Evolutionary conservation across 345 rosid species (phyloP).

Genomic region (Eucalyptus melliodora): DNA sequence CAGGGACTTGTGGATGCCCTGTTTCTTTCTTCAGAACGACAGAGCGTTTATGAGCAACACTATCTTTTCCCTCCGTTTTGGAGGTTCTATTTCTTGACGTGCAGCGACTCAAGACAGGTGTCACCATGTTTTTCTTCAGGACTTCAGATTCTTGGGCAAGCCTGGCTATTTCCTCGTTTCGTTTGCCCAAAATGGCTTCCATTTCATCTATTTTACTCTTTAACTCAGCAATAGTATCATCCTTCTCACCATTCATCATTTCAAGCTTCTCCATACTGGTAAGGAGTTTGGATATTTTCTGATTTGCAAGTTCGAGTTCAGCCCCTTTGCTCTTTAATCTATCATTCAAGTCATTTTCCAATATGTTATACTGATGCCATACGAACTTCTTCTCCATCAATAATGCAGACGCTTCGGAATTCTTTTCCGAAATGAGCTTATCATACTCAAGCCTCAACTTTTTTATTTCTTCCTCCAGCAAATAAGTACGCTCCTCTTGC

Average conservation of each 20-base stretch:
- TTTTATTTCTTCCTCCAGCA: conserved; percentile 23
- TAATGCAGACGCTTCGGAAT: conserved; percentile 35
- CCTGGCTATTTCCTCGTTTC: conserved; percentile 24
- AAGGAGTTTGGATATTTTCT: conserved; percentile 42
- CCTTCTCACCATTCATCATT: conserved; percentile 44
- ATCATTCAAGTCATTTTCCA: conserved; percentile 32
- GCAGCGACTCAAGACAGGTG: conserved; percentile 35
- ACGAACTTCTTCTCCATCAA: conserved; percentile 53
- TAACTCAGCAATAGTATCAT: conserved; percentile 36
- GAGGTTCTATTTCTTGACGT: conserved; percentile 10
- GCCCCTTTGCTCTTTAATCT: conserved; percentile 42
- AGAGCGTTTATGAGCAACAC: background rate
- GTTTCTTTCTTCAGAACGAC: conserved; percentile 25
- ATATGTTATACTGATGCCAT: conserved; percentile 54
- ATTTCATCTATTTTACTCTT: conserved; percentile 28
- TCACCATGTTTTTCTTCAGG: conserved; percentile 26
- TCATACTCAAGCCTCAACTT: conserved; percentile 38
- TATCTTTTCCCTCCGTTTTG: background rate
- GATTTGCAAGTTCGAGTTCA: conserved; percentile 44
- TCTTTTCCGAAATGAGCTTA: conserved; percentile 49
- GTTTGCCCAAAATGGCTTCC: conserved; percentile 35
- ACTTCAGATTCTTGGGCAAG: conserved; percentile 40
- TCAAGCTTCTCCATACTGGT: conserved; percentile 46
- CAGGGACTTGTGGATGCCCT: background rate
- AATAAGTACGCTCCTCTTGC: background rate